phyloP scores from a whole-genome alignment of 2,329 filamentous ascomycete species.

The Colletotrichum viniferum region DNA sequence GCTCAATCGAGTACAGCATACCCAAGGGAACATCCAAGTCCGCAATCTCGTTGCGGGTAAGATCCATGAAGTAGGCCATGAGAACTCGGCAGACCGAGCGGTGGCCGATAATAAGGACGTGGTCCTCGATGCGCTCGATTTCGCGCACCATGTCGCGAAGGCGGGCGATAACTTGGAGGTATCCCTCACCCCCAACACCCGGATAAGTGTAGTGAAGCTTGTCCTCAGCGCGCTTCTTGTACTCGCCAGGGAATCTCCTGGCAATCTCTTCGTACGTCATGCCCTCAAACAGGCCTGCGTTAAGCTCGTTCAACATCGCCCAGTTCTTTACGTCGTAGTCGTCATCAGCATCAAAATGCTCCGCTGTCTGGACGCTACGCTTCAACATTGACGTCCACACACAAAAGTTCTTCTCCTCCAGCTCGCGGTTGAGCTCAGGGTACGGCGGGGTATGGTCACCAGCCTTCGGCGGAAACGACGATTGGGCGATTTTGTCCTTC shows the following conservation, averaged over 20 bases:
- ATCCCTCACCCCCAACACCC: conserved; percentile 93
- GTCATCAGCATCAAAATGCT: conserved; percentile 88
- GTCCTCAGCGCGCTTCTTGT: conserved; percentile 76
- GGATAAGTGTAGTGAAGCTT: conserved; percentile 98
- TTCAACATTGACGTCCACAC: conserved; percentile 98
- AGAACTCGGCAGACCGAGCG: conserved; percentile 90
- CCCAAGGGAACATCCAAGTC: conserved; percentile 93
- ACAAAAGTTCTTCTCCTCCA: conserved; percentile 88
- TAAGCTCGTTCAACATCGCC: conserved; percentile 97
- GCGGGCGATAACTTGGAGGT: conserved; percentile 95
- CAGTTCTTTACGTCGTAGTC: conserved; percentile 97
- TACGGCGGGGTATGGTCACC: conserved; percentile 96
- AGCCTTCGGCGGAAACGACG: conserved; percentile 85
- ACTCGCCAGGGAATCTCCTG: conserved; percentile 80
- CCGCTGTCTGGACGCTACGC: conserved; percentile 84
- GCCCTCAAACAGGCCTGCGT: conserved; percentile 90
- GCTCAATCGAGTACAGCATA: conserved; percentile 93
- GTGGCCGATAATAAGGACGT: conserved; percentile 90
- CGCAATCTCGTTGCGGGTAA: conserved; percentile 89
- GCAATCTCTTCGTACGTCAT: conserved; percentile 94
- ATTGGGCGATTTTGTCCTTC: conserved; percentile 75
- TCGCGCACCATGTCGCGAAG: conserved; percentile 95
- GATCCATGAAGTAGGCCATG: conserved; percentile 94
- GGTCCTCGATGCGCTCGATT: conserved; percentile 95
- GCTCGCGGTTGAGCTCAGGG: conserved; percentile 75